phyloP scores from a whole-genome alignment of 2,329 filamentous ascomycete species.

The Gremmenia infestans region DNA sequence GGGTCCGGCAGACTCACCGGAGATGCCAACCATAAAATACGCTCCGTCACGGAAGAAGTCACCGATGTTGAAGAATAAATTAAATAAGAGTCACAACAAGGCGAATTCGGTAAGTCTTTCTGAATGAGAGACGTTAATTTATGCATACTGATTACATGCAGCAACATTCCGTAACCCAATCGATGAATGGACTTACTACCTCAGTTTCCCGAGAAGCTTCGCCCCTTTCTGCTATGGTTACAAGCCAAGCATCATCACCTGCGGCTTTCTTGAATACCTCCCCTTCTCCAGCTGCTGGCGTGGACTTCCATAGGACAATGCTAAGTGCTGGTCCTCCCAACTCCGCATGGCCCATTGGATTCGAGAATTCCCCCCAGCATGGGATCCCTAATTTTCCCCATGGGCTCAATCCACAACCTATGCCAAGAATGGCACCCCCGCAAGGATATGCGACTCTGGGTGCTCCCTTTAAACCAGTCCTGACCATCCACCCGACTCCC shows the following conservation, averaged over 20 bases:
- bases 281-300: conserved; percentile 40
- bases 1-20: conserved; percentile 34
- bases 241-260: conserved; percentile 50
- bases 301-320: conserved; percentile 36
- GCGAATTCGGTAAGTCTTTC: conserved; percentile 37
- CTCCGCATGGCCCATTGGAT: conserved; percentile 33
- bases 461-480: conserved; percentile 33
- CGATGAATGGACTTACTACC: conserved; percentile 45
- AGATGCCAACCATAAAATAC: conserved; percentile 38
- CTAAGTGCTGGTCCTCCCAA: conserved; percentile 20
- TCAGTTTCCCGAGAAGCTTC: conserved; percentile 49
- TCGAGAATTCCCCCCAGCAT: conserved; percentile 11
- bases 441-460: conserved; percentile 23
- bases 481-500: conserved; percentile 63
- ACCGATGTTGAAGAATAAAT: conserved; percentile 22
- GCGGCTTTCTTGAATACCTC: conserved; percentile 42
- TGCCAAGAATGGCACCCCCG: conserved; percentile 19
- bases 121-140: neutral
- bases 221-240: conserved; percentile 46
- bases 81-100: conserved; percentile 35
- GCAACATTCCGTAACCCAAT: conserved; percentile 48
- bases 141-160: conserved; percentile 32
- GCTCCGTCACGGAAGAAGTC: conserved; percentile 29
- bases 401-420: conserved; percentile 12
- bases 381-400: conserved; percentile 8